phyloP scores from a whole-genome alignment of 2,329 filamentous ascomycete genomes.

The Pseudogymnoascus verrucosus region DNA sequence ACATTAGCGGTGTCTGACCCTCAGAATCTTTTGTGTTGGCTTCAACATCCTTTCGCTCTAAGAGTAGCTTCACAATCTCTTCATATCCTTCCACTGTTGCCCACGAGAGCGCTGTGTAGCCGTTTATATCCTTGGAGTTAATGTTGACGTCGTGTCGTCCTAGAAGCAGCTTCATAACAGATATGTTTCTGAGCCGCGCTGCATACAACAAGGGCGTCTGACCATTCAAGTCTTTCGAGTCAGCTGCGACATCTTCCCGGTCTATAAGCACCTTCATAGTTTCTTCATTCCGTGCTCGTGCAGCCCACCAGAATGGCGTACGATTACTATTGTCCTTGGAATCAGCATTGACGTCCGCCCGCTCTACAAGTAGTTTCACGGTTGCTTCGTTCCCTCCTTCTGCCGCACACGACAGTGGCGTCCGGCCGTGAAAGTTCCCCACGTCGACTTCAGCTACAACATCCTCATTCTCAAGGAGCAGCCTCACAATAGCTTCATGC shows the following conservation, averaged over 20 bases:
- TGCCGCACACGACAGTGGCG: not conserved
- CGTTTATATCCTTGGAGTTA: not conserved
- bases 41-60: not conserved
- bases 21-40: not conserved
- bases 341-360: not conserved
- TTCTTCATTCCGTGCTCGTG: not conserved
- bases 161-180: not conserved
- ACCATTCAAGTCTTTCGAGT: not conserved
- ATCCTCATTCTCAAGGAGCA: constrained; percentile 17
- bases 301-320: not conserved
- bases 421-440: not conserved
- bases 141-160: not conserved
- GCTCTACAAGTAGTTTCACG: constrained; percentile 3
- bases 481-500: constrained; percentile 20
- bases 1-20: constrained; percentile 7
- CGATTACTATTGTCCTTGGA: not conserved
- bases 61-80: not conserved
- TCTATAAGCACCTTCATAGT: not conserved
- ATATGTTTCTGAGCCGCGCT: not conserved
- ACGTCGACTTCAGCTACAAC: not conserved
- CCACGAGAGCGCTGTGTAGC: not conserved
- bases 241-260: not conserved
- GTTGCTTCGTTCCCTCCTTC: not conserved
- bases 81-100: not conserved
- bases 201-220: not conserved